Conservation (phyloP, 139 green algal species). For the Asterochloris sp. region DNA sequence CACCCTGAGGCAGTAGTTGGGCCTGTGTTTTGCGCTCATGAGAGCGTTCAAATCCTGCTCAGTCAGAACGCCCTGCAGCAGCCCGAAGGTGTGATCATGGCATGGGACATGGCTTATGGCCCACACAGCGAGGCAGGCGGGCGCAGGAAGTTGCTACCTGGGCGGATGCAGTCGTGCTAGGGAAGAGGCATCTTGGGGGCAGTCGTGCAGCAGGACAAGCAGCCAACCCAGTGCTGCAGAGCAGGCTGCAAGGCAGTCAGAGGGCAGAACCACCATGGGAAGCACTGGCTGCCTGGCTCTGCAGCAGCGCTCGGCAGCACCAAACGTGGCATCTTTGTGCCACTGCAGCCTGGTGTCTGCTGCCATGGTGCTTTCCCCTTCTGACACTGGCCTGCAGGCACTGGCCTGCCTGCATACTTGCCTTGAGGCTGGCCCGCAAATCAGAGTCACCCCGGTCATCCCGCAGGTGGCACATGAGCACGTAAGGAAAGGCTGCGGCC, state of each 20-base stretch:
- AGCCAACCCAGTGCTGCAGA: not conserved
- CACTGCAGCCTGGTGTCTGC: not conserved
- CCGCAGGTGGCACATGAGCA: conserved; percentile 13
- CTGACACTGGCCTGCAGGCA: too few species aligned
- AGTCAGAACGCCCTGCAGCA: conserved; percentile 28
- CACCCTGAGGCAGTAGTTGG: conserved; percentile 23
- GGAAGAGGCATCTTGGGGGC: not conserved
- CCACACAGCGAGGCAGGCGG: not conserved
- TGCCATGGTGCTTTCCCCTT: not conserved
- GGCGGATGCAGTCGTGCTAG: too few species aligned
- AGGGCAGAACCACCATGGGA: not conserved
- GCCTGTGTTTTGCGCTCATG: conserved; percentile 23
- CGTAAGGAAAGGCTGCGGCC: conserved; percentile 31
- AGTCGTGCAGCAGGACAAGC: not conserved
- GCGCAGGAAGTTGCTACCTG: not conserved
- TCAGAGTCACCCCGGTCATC: conserved; percentile 7
- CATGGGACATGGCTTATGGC: not conserved
- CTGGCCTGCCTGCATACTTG: not conserved
- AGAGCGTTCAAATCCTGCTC: conserved; percentile 25
- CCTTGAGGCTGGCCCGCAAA: not conserved
- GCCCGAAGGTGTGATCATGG: not conserved
- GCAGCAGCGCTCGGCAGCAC: not conserved
- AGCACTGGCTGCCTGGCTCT: not conserved
- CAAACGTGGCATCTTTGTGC: not conserved
- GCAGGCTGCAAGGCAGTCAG: not conserved